Conservation (phyloP, 352 stramenopile species). For the Pythium vanterpoolii region DNA sequence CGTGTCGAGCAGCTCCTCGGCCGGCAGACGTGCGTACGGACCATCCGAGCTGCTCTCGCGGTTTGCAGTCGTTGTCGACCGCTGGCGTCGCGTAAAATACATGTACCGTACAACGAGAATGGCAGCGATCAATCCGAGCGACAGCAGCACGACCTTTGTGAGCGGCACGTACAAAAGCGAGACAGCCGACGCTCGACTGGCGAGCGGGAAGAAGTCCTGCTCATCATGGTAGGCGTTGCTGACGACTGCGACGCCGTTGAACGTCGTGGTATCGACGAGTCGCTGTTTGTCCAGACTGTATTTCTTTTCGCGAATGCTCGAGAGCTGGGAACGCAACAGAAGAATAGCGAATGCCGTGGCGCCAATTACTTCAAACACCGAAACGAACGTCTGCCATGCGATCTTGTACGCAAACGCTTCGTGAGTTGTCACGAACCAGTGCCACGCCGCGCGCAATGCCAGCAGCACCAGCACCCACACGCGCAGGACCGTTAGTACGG, state of each 20-base stretch:
- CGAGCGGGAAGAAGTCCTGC: conserved; percentile 19
- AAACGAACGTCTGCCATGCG: conserved; percentile 31
- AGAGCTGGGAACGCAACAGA: conserved; percentile 6
- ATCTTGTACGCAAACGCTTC: conserved; percentile 30
- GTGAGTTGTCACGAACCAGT: conserved; percentile 23
- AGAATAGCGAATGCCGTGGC: conserved; percentile 3
- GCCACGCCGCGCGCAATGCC: conserved; percentile 36
- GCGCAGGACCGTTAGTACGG: conserved; percentile 35
- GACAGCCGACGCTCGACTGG: conserved; percentile 13
- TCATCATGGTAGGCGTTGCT: conserved; percentile 26
- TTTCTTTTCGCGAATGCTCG: conserved; percentile 22
- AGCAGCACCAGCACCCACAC: conserved; percentile 35
- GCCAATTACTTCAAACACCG: conserved; percentile 26
- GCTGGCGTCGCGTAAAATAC: conserved; percentile 5
- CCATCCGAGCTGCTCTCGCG: not conserved
- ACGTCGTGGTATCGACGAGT: conserved; percentile 15
- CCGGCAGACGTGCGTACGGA: conserved; percentile 17
- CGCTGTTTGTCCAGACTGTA: conserved; percentile 22
- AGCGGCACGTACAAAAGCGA: conserved; percentile 19
- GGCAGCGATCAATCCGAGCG: not conserved
- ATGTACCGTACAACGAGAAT: conserved; percentile 4
- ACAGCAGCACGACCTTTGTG: conserved; percentile 7
- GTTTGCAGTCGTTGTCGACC: not conserved
- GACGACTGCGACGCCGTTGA: conserved; percentile 4
- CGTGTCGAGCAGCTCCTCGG: conserved; percentile 27